A percentile compares a stretch with the other conserved stretches of the same genome.
phyloP scores from a whole-genome alignment of 1,139 yeast species.

The Barnettozyma hawaiiensis region DNA sequence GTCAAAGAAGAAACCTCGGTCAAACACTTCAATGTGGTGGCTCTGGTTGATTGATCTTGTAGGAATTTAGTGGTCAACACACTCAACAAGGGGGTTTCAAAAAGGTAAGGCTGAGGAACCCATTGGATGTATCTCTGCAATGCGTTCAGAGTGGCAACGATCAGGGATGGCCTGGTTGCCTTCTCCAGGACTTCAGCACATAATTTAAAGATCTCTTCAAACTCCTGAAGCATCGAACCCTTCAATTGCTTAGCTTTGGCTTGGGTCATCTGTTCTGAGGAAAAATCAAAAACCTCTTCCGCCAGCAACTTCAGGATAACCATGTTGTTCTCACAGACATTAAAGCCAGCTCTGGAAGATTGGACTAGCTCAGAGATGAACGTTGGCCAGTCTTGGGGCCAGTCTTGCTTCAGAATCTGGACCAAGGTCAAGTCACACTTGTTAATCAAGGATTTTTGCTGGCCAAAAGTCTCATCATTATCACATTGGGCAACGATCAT shows the following conservation, averaged over 20 bases:
- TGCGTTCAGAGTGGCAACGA: conserved; percentile 80
- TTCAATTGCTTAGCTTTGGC: conserved; percentile 84
- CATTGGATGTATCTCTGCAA: conserved; percentile 84
- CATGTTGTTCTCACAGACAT: conserved; percentile 97
- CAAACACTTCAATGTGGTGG: conserved; percentile 81
- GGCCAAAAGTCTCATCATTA: conserved; percentile 67
- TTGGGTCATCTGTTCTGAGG: conserved; percentile 94
- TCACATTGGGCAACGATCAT: conserved; percentile 93
- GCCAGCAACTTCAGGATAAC: conserved; percentile 79
- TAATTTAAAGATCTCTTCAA: conserved; percentile 85
- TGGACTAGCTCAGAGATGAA: conserved; percentile 90
- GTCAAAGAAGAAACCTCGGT: conserved; percentile 79
- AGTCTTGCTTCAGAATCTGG: conserved; percentile 91
- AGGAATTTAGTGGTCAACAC: conserved; percentile 72
- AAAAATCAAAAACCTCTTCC: conserved; percentile 93
- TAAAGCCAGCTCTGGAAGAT: conserved; percentile 78
- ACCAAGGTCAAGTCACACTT: conserved; percentile 93
- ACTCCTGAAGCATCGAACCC: conserved; percentile 80
- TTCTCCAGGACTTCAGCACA: conserved; percentile 92
- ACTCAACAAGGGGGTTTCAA: conserved; percentile 76
- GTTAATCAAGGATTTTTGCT: conserved; percentile 79
- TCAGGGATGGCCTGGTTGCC: conserved; percentile 74
- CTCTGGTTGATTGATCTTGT: conserved; percentile 74
- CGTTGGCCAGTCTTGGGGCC: conserved; percentile 99
- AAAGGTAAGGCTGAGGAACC: conserved; percentile 88